Base-by-base conservation (phyloP, 108 stramenopile genomes). In the Chaetoceros muelleri region DNA sequence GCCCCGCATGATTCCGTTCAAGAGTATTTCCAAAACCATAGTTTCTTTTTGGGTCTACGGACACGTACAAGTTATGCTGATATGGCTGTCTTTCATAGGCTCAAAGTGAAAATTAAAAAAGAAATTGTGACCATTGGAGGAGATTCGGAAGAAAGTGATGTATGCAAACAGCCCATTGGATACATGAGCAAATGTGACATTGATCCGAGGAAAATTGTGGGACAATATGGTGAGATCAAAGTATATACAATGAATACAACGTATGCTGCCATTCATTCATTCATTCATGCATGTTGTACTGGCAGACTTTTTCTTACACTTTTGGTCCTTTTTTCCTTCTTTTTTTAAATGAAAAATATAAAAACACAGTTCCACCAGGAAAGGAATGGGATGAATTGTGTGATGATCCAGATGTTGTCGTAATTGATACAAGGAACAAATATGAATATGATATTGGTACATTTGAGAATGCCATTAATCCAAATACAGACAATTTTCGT, bases 381-480 rank as follows among this genome's bases (percentile, higher is more conserved):
- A 26, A 48, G 7, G 66, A 81, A 56, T 91, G 89, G 89, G 79
- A 91, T 55, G 57, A 67, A 0, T 45, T 81, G 2, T 63, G 78
- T 22, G 30, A 48, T 17, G 76, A 91, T 71, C 89, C 89, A 0
- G 70, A 85, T 31, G 70, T 80, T 19, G 23, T 82, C 31, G 79
- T 94, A 17, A 84, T 93, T 58, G 86, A 86, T 67, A 84, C 84
- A 20, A 73, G 86, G 1, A 87, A 87, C 53, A 66, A 81, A 31
- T 90, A 94, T 50, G 93, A 90, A 65, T 58, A 81, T 61, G 66
- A 78, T 7, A 73, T 93, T 28, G 90, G 90, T 1, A 84, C 82
- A 3, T 93, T 93, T 72, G 70, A 61, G 22, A 73, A 80, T 56
- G 86, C 90, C 18, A 54, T 82, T 22, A 71, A 88, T 79, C 90